Base-by-base conservation (phyloP, 208 protist species). In the Giardia duodenalis region DNA sequence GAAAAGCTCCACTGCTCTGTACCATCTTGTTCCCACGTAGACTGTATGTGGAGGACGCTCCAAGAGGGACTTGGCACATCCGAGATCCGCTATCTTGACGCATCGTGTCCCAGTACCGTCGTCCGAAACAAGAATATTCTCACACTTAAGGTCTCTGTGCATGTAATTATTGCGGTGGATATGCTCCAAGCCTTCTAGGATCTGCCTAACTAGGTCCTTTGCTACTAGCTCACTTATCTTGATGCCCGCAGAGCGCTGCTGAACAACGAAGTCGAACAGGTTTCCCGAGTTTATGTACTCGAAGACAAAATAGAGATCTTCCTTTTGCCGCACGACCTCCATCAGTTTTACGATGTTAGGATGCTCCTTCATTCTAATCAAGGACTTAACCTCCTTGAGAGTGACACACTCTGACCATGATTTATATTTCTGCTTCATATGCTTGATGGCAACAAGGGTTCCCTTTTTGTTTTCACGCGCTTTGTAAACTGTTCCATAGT, bases 401-500 rank as follows among this genome's bases (percentile, higher is more conserved):
- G n/a, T 91, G n/a, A 47, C 45, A n/a, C 42, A 22, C 45, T 91
- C 88, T 30, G 1, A 47, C 88, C 88, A 91, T 43, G 45, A 43
- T 2, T 22, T 91, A 30, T 76, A 76, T 48, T 91, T 91, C 88
- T 48, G 10, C 2, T 48, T n/a, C 45, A 91, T 91, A 4, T 91
- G 88, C 88, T 91, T 91, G 4, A 91, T 1, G 2, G 88, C 88
- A 46, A 91, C 44, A 30, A 47, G 2, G 1, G 2, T 2, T 42
- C 44, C 1, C 2, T 0, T 67, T n/a, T n/a, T 2, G 10, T 47
- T 91, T 43, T 91, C 10, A 19, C 4, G 10, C n/a, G 88, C 88
- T 47, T 47, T 22, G 88, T 47, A 91, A 19, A 91, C 88, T 2
- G 88, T 91, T 42, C 88, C 88, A 48, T 91, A 91, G n/a, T n/a